A percentile compares a stretch with the other conserved stretches of the same genome.
phyloP scores from a whole-genome alignment of 306 rosid species.

The Prosopis cineraria region DNA sequence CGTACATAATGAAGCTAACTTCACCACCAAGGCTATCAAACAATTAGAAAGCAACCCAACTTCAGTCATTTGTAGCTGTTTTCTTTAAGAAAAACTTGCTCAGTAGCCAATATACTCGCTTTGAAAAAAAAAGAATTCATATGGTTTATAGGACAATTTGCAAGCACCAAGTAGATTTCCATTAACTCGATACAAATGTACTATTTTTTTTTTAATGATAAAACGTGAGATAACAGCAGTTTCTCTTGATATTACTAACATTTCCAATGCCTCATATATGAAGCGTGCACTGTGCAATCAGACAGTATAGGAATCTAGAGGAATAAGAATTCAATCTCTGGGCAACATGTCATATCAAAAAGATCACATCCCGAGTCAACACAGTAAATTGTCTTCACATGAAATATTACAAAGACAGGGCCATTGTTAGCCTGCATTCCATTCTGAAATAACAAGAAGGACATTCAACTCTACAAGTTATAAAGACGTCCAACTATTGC shows the following conservation, averaged over 20 bases:
- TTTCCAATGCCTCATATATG: neutral
- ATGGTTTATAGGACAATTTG: slow-evolving; percentile 1
- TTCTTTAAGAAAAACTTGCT: neutral
- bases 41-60: neutral
- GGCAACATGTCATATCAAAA: no score
- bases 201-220: neutral
- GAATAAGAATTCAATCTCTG: neutral
- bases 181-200: neutral
- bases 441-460: neutral
- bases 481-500: neutral
- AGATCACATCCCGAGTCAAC: neutral
- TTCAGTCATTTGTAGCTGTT: neutral
- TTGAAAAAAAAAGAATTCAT: neutral
- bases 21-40: neutral
- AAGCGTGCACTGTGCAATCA: neutral
- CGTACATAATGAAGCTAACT: neutral
- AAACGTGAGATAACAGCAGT: neutral
- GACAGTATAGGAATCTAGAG: neutral
- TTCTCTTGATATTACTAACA: neutral
- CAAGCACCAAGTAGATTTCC: slow-evolving; percentile 18
- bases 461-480: neutral
- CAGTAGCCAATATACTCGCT: neutral
- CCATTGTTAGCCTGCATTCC: neutral
- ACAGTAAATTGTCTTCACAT: neutral
- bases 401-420: neutral